Evolutionary conservation across 805 yeast genomes (phyloP).

Genomic region (Saturnispora besseyi): DNA sequence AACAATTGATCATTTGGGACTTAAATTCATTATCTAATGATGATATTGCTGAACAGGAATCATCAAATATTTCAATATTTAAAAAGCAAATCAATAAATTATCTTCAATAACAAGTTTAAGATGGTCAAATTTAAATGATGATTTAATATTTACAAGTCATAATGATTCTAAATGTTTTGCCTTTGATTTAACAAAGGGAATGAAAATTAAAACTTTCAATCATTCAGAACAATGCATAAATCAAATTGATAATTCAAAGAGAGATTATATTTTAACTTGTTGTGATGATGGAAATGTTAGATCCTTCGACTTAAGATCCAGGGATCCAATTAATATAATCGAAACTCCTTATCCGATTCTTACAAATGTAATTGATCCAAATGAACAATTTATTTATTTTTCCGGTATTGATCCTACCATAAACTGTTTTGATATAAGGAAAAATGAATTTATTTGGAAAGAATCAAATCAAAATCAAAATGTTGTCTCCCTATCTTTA

Average conservation of each 20-base stretch:
- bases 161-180: conserved; percentile 52
- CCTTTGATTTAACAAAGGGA: conserved; percentile 58
- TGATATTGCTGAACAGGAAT: background rate
- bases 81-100: conserved; percentile 22
- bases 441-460: conserved; percentile 36
- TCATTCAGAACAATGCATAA: conserved; percentile 33
- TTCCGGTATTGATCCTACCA: conserved; percentile 61
- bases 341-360: conserved; percentile 39
- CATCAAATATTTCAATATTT: conserved; percentile 25
- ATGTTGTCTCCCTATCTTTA: conserved; percentile 47
- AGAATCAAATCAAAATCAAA: conserved; percentile 36
- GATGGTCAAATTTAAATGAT: conserved; percentile 43
- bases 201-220: conserved; percentile 41
- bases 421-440: conserved; percentile 53
- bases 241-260: conserved; percentile 38
- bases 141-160: conserved; percentile 39
- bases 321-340: conserved; percentile 31
- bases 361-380: conserved; percentile 36
- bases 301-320: conserved; percentile 59
- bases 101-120: conserved; percentile 51
- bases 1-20: conserved; percentile 25
- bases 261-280: conserved; percentile 37
- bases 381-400: conserved; percentile 40
- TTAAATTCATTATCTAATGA: background rate
- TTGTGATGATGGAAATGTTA: conserved; percentile 55